Evolutionary conservation across 192 early-diverging fungal species (phyloP), one percentile per base, ranked within the genome.

Genomic region (Coemansia sp.): DNA sequence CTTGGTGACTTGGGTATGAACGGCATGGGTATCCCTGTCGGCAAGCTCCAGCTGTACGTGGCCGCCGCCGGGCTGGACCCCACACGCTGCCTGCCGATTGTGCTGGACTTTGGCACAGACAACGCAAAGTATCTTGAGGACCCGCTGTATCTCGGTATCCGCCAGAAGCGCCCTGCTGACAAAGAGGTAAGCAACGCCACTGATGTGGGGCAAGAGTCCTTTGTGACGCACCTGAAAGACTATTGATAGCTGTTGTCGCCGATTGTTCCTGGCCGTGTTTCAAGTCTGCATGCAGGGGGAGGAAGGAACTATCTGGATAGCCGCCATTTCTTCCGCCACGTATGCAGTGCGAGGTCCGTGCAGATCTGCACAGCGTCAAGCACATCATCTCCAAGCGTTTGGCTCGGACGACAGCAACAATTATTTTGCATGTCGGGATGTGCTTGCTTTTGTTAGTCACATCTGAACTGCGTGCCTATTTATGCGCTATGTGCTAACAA

Each of bases 1-100:
- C 84, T 96, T 7, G 95, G 95, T 25, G 95, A 97, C 73, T 84
- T 94, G 29, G 95, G 95, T 66, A 87, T 96, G 23, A 93, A 93
- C 66, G 95, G 95, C 15, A 93, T 95, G 89, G 93, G 92, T 21
- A 97, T 97, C 70, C 91, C 93, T n/a, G 89, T 95, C 34, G 94
- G 94, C 62, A 97, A 96, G 72, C 88, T 97, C 7, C 93, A 94
- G 63, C 85, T 97, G 14, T 96, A 95, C 53, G 88, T 92, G 8
- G 90, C 89, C 17, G 91, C 87, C 42, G 90, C 89, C 23, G 94
- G 94, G 25, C 87, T 98, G 53, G 86, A 94, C 68, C 95, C 94
- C 36, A 67, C 87, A 58, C 84, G 87, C 31, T 94, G 93, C n/a
- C 84, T 98, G 14, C 95, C 95, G 29, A 93, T 98, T 70, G 88